Conservation (phyloP, 2,329 filamentous ascomycete genomes). For the Penicillium expansum region DNA sequence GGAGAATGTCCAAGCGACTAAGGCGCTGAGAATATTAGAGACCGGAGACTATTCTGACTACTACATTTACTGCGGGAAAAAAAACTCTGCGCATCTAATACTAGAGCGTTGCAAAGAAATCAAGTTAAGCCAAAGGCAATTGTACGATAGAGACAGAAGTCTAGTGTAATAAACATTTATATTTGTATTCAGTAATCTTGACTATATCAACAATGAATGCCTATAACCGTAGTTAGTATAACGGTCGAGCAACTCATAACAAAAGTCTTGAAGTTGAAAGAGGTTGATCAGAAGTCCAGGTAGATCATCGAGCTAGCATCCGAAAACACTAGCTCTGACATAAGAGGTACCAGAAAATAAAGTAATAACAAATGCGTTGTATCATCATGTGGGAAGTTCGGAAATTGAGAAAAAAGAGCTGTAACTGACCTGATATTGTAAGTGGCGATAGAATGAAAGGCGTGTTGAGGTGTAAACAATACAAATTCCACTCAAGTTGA, state of each 20-base stretch:
- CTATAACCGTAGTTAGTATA: conserved; percentile 23
- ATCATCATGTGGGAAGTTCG: conserved; percentile 63
- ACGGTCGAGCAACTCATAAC: conserved; percentile 12
- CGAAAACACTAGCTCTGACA: conserved; percentile 61
- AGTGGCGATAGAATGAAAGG: background rate
- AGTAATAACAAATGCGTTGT: conserved; percentile 51
- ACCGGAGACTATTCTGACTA: background rate
- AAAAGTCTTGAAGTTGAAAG: conserved; percentile 6
- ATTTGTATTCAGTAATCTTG: background rate
- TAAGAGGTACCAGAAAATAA: conserved; percentile 98
- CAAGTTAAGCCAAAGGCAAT: background rate
- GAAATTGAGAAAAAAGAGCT: conserved; percentile 32
- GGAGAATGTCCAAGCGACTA: conserved; percentile 34
- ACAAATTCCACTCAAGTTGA: conserved; percentile 1
- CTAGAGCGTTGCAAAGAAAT: background rate
- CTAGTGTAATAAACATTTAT: background rate
- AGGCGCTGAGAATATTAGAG: conserved; percentile 9
- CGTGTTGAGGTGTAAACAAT: background rate
- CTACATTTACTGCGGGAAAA: background rate
- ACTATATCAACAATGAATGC: background rate
- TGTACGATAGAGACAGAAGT: background rate
- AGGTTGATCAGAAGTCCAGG: conserved; percentile 73
- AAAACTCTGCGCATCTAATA: background rate
- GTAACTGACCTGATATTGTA: conserved; percentile 28
- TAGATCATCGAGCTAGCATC: conserved; percentile 68